Evolutionary conservation across 1,139 yeast species (phyloP).

Genomic region (Yamadazyma triangularis): DNA sequence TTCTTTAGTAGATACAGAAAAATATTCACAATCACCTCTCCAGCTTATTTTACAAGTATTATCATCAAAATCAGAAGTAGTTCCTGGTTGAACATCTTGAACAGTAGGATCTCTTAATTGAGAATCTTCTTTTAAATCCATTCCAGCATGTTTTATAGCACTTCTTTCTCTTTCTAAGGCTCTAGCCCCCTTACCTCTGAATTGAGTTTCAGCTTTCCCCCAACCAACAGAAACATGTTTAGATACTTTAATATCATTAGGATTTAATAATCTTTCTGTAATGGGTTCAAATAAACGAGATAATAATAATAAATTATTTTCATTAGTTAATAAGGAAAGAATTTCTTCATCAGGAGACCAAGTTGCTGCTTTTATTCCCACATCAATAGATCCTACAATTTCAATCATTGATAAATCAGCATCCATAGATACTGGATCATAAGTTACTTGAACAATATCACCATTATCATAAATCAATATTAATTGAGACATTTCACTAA

Average conservation of each 20-base stretch:
- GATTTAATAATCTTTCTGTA: constrained; percentile 53
- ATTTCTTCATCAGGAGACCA: constrained; percentile 97
- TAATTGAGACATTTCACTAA: constrained; percentile 59
- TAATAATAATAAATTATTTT: constrained; percentile 58
- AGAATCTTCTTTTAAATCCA: constrained; percentile 53
- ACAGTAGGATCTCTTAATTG: constrained; percentile 88
- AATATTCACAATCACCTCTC: constrained; percentile 93
- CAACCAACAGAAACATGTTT: constrained; percentile 96
- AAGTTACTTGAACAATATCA: constrained; percentile 65
- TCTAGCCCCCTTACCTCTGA: constrained; percentile 88
- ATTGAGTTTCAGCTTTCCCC: constrained; percentile 98
- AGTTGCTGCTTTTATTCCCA: constrained; percentile 63
- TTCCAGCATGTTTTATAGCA: constrained; percentile 63
- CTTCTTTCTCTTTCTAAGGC: constrained; percentile 65
- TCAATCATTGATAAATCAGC: constrained; percentile 54
- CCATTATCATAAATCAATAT: constrained; percentile 62
- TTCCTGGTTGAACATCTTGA: constrained; percentile 67
- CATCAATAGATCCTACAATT: constrained; percentile 83
- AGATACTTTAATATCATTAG: constrained; percentile 60
- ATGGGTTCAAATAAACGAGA: constrained; percentile 81
- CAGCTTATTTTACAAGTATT: constrained; percentile 57
- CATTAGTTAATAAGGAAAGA: constrained; percentile 62
- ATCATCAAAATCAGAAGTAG: constrained; percentile 50
- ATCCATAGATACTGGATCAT: constrained; percentile 47
- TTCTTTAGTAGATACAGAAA: constrained; percentile 66